Percentiles rank a stretch among this genome's conserved stretches.
Evolutionary conservation across 2,329 filamentous ascomycete species (phyloP).

Genomic region (Coniochaeta sp.): DNA sequence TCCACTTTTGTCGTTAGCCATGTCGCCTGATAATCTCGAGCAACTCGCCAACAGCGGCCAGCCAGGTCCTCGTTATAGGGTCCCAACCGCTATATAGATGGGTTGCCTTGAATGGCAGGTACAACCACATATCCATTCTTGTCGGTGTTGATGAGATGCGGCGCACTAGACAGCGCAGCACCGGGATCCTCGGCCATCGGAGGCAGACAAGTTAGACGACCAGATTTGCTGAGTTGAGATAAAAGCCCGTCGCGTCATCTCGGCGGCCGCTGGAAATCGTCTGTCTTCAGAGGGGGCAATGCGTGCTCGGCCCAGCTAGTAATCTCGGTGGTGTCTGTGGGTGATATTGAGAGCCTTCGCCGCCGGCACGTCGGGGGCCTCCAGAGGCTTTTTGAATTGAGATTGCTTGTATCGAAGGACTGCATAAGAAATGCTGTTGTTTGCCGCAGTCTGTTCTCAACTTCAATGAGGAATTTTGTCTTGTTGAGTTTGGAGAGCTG

Average conservation of each 20-base stretch:
- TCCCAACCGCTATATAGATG: constrained; percentile 46
- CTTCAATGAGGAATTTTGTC: constrained; percentile 33
- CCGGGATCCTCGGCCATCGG: constrained; percentile 33
- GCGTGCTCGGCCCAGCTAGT: constrained; percentile 35
- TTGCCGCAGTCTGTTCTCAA: constrained; percentile 24
- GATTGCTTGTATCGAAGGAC: constrained; percentile 7
- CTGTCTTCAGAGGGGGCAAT: constrained; percentile 26
- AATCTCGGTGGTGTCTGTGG: constrained; percentile 16
- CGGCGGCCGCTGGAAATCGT: constrained; percentile 28
- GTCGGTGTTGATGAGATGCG: constrained; percentile 36
- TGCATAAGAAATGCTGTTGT: background rate
- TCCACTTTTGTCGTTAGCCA: constrained; percentile 21
- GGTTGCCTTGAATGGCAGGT: constrained; percentile 44
- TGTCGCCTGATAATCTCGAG: constrained; percentile 39
- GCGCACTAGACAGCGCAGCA: constrained; percentile 22
- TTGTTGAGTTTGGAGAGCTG: constrained; percentile 30
- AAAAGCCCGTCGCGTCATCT: constrained; percentile 41
- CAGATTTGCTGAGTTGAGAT: constrained; percentile 33
- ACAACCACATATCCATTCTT: constrained; percentile 31
- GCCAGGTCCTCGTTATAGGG: constrained; percentile 38
- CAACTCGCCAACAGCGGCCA: constrained; percentile 47
- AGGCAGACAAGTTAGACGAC: constrained; percentile 9
- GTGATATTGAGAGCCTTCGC: constrained; percentile 24
- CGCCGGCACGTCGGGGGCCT: constrained; percentile 15
- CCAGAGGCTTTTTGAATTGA: background rate